Evolutionary conservation across 148 eudicot genomes (phyloP).

Genomic region (Cornus suecica): DNA sequence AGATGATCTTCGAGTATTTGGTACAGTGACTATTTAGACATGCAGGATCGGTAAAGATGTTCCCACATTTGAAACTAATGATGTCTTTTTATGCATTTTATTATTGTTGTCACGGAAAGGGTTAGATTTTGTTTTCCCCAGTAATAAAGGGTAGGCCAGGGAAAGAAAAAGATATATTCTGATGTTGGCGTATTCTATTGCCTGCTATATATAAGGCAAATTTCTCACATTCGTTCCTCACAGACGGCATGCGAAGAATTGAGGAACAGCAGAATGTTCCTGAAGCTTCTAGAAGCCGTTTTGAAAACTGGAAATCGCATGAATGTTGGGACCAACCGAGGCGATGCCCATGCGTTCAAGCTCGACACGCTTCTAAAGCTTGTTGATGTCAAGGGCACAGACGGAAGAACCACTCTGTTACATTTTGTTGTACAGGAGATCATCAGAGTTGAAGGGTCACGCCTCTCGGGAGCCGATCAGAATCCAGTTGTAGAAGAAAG

Average conservation of each 20-base stretch:
- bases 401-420: constrained; percentile 77
- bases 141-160: background rate
- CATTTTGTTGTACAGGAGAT: constrained; percentile 95
- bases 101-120: no score
- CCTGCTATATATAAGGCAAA: background rate
- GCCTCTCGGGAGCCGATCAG: constrained; percentile 23
- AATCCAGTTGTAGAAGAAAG: constrained; percentile 7
- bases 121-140: no score
- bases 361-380: constrained; percentile 93
- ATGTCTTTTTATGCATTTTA: background rate
- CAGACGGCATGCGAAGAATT: constrained; percentile 83
- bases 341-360: constrained; percentile 89
- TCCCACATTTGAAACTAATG: background rate
- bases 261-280: constrained; percentile 74
- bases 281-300: constrained; percentile 83
- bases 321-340: constrained; percentile 88
- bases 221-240: constrained; percentile 4
- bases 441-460: constrained; percentile 60
- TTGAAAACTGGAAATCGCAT: constrained; percentile 89
- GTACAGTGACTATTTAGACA: background rate
- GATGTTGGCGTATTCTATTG: background rate
- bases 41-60: background rate
- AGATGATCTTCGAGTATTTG: no score
- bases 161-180: background rate
- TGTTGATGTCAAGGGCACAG: constrained; percentile 75